A percentile compares a stretch with the other conserved stretches of the same genome.
Evolutionary conservation across 139 green algal genomes (phyloP).

Genomic region (Chlorokybus atmophyticus): DNA sequence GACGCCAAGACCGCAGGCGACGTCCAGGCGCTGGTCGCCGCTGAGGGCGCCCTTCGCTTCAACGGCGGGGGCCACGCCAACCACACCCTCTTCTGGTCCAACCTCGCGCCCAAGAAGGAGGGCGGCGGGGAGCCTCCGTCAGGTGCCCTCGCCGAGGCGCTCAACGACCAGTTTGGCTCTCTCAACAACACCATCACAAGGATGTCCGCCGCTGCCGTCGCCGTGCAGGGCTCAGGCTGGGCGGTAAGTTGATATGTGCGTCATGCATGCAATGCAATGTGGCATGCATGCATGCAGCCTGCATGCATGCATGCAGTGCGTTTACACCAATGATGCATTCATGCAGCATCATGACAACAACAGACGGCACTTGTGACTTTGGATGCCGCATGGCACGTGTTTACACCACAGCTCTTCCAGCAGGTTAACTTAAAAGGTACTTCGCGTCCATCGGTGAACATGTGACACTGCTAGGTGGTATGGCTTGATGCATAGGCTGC

Average conservation of each 20-base stretch:
- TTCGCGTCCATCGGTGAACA: too few species aligned
- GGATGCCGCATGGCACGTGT: too few species aligned
- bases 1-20: conserved; percentile 67
- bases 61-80: conserved; percentile 95
- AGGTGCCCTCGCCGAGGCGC: conserved; percentile 54
- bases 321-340: too few species aligned
- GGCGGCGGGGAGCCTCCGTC: conserved; percentile 61
- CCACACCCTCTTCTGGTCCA: conserved; percentile 94
- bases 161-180: conserved; percentile 77
- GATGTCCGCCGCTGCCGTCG: conserved; percentile 64
- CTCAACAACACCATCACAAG: conserved; percentile 60
- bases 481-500: too few species aligned
- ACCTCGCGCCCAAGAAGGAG: conserved; percentile 49
- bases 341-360: too few species aligned
- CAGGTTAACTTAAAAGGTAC: too few species aligned
- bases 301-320: too few species aligned
- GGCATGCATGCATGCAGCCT: background rate
- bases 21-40: conserved; percentile 51
- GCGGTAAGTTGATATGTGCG: conserved; percentile 33
- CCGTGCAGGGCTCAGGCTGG: conserved; percentile 88
- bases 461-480: too few species aligned
- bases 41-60: conserved; percentile 85
- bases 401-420: too few species aligned
- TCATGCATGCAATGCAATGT: background rate
- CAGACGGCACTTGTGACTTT: too few species aligned